Conservation (phyloP, 2,329 filamentous ascomycete species). For the Alternaria angustiovoidea region DNA sequence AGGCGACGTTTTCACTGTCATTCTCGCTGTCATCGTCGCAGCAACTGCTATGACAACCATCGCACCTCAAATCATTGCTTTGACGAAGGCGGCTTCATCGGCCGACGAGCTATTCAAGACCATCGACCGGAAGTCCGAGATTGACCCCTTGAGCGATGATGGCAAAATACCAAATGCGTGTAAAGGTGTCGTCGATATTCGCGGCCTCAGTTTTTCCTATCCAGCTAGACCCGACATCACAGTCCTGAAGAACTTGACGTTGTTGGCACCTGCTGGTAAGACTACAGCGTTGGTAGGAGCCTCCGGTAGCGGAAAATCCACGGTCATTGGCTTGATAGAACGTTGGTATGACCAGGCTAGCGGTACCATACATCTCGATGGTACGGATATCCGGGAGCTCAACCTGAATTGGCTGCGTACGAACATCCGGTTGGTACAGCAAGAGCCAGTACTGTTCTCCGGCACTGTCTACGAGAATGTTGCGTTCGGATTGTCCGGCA, state of each 20-base stretch:
- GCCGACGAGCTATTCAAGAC: constrained; percentile 57
- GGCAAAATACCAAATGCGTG: constrained; percentile 34
- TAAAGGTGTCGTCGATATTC: constrained; percentile 71
- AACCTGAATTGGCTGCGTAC: constrained; percentile 92
- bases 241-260: constrained; percentile 82
- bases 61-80: constrained; percentile 86
- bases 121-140: constrained; percentile 80
- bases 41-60: constrained; percentile 81
- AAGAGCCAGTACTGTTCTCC: constrained; percentile 89
- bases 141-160: constrained; percentile 63
- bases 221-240: constrained; percentile 88
- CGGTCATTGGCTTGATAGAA: constrained; percentile 79
- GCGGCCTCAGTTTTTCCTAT: constrained; percentile 88
- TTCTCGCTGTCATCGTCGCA: constrained; percentile 46
- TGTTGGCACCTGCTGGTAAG: constrained; percentile 85
- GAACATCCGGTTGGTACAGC: constrained; percentile 88
- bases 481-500: constrained; percentile 77
- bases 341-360: constrained; percentile 53
- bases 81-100: constrained; percentile 45
- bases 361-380: constrained; percentile 41
- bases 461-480: constrained; percentile 92
- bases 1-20: constrained; percentile 38
- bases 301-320: constrained; percentile 93
- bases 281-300: constrained; percentile 92
- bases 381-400: constrained; percentile 73